Percentiles rank a stretch among this genome's conserved stretches.
Evolutionary conservation across 2,329 filamentous ascomycete species (phyloP).

Genomic region (Diaporthe amygdali): DNA sequence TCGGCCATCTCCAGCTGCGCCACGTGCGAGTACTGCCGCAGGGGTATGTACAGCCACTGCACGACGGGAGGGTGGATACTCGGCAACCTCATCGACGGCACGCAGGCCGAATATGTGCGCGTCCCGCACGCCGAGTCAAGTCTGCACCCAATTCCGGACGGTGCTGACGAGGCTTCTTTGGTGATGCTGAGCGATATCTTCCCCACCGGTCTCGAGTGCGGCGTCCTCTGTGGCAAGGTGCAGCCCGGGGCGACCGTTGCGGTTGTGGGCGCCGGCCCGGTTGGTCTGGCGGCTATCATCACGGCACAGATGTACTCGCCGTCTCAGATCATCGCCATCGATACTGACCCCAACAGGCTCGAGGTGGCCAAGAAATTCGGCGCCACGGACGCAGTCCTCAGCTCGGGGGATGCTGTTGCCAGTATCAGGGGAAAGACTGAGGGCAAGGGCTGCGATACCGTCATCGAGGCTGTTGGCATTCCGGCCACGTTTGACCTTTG

Average conservation of each 20-base stretch:
- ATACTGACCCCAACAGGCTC: slow-evolving; percentile 53
- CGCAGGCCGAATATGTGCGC: slow-evolving; percentile 61
- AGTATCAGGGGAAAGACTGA: slow-evolving; percentile 49
- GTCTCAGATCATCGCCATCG: slow-evolving; percentile 54
- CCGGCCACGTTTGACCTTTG: slow-evolving; percentile 58
- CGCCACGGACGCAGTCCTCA: slow-evolving; percentile 45
- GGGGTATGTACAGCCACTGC: slow-evolving; percentile 58
- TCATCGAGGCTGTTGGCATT: slow-evolving; percentile 63
- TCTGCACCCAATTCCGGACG: slow-evolving; percentile 48
- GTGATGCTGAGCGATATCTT: slow-evolving; percentile 62
- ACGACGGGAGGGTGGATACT: slow-evolving; percentile 59
- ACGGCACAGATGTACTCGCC: slow-evolving; percentile 61
- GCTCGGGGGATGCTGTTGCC: slow-evolving; percentile 38
- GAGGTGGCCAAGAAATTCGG: slow-evolving; percentile 53
- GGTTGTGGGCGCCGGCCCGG: slow-evolving; percentile 60
- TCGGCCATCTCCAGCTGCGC: slow-evolving; percentile 57
- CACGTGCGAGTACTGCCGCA: slow-evolving; percentile 55
- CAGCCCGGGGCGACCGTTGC: slow-evolving; percentile 56
- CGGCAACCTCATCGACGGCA: slow-evolving; percentile 58
- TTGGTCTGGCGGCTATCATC: slow-evolving; percentile 60
- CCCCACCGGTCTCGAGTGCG: slow-evolving; percentile 61
- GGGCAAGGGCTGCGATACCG: slow-evolving; percentile 59
- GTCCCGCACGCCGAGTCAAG: slow-evolving; percentile 56
- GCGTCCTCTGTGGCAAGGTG: slow-evolving; percentile 56
- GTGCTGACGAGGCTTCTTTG: slow-evolving; percentile 45